These are phyloP conservation scores for Kewa caespitosa DNA, from an alignment of 179 eudicot species.

Conservation along the genomic window DNA sequence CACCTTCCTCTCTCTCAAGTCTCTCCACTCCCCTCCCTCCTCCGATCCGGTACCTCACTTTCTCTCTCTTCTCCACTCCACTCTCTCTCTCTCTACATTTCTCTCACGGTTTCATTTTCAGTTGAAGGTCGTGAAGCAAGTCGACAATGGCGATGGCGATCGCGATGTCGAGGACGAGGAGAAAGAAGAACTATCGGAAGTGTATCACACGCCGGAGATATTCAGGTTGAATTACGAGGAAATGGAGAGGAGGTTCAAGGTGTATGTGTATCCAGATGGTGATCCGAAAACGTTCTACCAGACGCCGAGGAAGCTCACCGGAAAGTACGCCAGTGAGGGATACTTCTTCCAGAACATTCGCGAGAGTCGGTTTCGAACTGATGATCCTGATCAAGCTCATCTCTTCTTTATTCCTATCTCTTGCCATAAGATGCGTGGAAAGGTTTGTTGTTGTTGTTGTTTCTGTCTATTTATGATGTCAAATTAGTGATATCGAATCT, in stretches of 20 bases:
- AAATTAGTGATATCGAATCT: no score
- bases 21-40: conserved; percentile 44
- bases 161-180: background rate
- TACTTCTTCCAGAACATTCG: conserved; percentile 89
- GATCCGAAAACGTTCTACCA: conserved; percentile 78
- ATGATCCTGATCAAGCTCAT: conserved; percentile 77
- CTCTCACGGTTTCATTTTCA: background rate
- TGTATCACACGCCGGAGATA: conserved; percentile 64
- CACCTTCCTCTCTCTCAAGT: conserved; percentile 65
- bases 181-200: conserved; percentile 39
- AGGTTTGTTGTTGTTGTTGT: conserved; percentile 36
- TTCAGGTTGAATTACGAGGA: conserved; percentile 61
- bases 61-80: conserved; percentile 3
- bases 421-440: conserved; percentile 94
- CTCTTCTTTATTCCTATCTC: conserved; percentile 85
- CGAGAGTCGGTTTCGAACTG: conserved; percentile 61
- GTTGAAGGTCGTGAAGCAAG: conserved; percentile 3
- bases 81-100: background rate
- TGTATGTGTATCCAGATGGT: conserved; percentile 74
- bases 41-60: conserved; percentile 23
- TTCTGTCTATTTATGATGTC: background rate
- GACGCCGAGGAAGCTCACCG: conserved; percentile 85
- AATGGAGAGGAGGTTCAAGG: conserved; percentile 79
- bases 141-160: background rate
- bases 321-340: conserved; percentile 87